A percentile compares a stretch with the other conserved stretches of the same genome.
Conservation (phyloP, 345 rosid species). For the Populus deltoides region DNA sequence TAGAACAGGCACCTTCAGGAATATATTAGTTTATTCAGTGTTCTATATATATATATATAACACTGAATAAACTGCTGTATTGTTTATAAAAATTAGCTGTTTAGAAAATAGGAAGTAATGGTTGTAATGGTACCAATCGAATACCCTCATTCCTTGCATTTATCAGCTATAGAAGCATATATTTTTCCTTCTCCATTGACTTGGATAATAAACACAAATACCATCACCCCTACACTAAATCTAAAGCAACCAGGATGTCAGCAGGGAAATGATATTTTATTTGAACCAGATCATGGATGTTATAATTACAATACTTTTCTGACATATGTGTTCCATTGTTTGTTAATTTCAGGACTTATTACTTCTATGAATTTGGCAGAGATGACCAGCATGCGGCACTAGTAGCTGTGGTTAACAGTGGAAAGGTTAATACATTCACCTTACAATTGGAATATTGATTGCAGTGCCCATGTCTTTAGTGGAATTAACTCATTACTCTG, state of each 20-base stretch:
- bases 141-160: not conserved
- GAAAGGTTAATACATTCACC: slow-evolving; percentile 55
- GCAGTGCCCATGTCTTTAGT: not conserved
- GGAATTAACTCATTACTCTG: not conserved
- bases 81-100: no score
- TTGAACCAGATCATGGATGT: not conserved
- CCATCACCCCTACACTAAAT: not conserved
- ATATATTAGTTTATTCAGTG: no score
- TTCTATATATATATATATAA: no score
- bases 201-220: not conserved
- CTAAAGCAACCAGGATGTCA: not conserved
- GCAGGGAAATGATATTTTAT: not conserved
- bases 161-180: not conserved
- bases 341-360: slow-evolving; percentile 63
- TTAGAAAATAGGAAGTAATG: not conserved
- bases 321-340: slow-evolving; percentile 12
- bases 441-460: not conserved
- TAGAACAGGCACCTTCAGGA: not conserved
- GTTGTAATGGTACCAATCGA: not conserved
- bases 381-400: slow-evolving; percentile 69
- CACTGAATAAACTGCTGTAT: no score
- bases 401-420: slow-evolving; percentile 66
- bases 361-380: slow-evolving; percentile 85
- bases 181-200: not conserved
- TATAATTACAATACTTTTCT: not conserved